Evolutionary conservation across 306 rosid genomes (phyloP).

Genomic region (Ziziphus jujuba): DNA sequence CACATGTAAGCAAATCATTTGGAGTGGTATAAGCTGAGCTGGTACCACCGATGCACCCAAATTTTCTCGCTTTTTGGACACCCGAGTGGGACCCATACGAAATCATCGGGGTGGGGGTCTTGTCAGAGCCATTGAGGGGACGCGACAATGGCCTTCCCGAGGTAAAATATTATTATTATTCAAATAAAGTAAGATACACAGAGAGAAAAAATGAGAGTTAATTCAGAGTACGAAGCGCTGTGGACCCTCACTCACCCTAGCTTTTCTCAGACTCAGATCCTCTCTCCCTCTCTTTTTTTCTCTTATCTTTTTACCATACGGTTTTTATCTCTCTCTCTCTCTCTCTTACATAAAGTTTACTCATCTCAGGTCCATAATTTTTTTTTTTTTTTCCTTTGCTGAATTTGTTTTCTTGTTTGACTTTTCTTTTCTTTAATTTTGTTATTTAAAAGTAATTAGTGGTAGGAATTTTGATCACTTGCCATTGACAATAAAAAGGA

Average conservation of each 20-base stretch:
- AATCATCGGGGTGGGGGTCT: conserved; percentile 16
- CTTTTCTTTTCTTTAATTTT: no score
- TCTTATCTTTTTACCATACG: not conserved
- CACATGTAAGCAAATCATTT: no score
- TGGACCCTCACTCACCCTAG: not conserved
- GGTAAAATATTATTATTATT: conserved; percentile 10
- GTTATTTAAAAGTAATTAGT: no score
- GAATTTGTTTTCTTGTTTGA: not conserved
- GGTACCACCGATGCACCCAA: no score
- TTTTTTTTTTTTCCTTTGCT: not conserved
- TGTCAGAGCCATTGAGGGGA: conserved; percentile 30
- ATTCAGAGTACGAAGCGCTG: not conserved
- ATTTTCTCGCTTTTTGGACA: no score
- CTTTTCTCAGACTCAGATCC: not conserved
- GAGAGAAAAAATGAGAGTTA: not conserved
- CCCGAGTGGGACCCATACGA: conserved; percentile 27
- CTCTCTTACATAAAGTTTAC: not conserved
- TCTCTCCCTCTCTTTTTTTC: not conserved
- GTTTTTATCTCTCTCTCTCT: not conserved
- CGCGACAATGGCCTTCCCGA: conserved; percentile 57
- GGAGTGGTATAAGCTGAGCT: no score
- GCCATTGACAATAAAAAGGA: no score
- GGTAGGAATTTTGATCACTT: no score
- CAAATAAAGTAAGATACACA: not conserved
- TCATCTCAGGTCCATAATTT: no score